Conservation (phyloP, 176 grass and related monocot genomes). For the Coix lacrymajobi region DNA sequence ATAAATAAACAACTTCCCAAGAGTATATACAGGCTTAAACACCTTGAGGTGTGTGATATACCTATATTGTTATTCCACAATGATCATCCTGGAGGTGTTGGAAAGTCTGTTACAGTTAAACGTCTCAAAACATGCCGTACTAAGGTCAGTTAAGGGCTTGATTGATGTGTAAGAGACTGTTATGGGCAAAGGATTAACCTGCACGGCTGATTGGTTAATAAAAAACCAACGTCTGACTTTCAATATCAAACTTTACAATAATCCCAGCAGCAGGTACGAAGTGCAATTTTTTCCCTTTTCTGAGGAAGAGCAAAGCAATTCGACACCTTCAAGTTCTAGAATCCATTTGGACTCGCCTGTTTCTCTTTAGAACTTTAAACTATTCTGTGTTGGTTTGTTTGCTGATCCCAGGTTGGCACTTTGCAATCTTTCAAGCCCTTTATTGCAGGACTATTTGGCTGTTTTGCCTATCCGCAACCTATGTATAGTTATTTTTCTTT, state of each 20-base stretch:
- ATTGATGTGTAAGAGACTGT: not conserved
- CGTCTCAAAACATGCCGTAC: conserved; percentile 27
- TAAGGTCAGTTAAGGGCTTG: not conserved
- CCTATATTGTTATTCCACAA: not conserved
- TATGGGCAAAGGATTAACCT: not conserved
- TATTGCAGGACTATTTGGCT: not conserved
- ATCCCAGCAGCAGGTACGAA: not conserved
- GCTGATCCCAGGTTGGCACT: not conserved
- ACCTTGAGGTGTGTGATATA: conserved; percentile 33
- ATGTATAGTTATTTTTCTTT: not conserved
- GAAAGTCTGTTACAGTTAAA: conserved; percentile 24
- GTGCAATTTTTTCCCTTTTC: not conserved
- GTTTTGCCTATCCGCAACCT: not conserved
- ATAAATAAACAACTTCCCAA: conserved; percentile 32
- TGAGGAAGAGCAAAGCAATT: not conserved
- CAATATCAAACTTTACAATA: not conserved
- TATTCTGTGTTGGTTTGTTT: not conserved
- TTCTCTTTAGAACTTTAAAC: not conserved
- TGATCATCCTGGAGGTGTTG: conserved; percentile 13
- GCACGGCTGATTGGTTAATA: not conserved
- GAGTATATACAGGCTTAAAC: conserved; percentile 27
- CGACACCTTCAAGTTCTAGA: not conserved
- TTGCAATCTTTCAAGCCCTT: not conserved
- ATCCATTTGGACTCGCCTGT: not conserved
- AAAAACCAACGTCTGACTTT: not conserved